Conservation (phyloP, 805 yeast genomes). For the Crinitomyces ghanaensis region DNA sequence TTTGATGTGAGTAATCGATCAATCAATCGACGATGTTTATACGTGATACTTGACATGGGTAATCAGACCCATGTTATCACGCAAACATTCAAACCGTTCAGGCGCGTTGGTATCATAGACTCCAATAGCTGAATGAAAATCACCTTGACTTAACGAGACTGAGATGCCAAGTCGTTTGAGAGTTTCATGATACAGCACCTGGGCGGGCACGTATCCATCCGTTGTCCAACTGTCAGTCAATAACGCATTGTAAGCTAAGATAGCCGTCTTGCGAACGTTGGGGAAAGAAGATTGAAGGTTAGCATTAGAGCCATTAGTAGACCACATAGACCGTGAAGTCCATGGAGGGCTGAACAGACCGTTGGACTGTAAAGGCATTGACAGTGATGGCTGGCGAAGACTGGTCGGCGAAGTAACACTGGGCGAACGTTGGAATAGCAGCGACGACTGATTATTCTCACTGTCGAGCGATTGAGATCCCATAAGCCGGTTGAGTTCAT, state of each 20-base stretch:
- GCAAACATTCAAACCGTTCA: conserved; percentile 18
- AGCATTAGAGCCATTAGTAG: conserved; percentile 1
- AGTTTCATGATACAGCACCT: conserved; percentile 23
- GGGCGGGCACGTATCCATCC: conserved; percentile 27
- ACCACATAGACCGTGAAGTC: conserved; percentile 1
- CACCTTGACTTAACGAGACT: conserved; percentile 18
- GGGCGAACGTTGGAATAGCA: too few species aligned
- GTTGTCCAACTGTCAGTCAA: conserved; percentile 17
- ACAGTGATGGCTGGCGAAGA: too few species aligned
- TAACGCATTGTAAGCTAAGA: conserved; percentile 15
- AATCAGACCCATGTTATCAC: conserved; percentile 26
- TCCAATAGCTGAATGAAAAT: conserved; percentile 21
- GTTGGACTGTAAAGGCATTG: too few species aligned
- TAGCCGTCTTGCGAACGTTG: conserved; percentile 17
- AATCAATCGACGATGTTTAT: too few species aligned
- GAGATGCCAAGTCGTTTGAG: conserved; percentile 12
- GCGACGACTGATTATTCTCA: too few species aligned
- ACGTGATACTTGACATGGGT: conserved; percentile 21
- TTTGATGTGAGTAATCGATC: neutral
- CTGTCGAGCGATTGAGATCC: conserved; percentile 11
- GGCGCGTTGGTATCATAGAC: conserved; percentile 7
- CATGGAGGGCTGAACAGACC: neutral
- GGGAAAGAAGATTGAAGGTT: conserved; percentile 4
- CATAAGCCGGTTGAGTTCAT: conserved; percentile 13
- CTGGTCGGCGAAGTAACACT: too few species aligned